Percentiles rank a stretch among this genome's conserved stretches.
These are phyloP conservation scores for Penstemon davidsonii DNA, from an alignment of 257 asterid species.

Conservation along the genomic window DNA sequence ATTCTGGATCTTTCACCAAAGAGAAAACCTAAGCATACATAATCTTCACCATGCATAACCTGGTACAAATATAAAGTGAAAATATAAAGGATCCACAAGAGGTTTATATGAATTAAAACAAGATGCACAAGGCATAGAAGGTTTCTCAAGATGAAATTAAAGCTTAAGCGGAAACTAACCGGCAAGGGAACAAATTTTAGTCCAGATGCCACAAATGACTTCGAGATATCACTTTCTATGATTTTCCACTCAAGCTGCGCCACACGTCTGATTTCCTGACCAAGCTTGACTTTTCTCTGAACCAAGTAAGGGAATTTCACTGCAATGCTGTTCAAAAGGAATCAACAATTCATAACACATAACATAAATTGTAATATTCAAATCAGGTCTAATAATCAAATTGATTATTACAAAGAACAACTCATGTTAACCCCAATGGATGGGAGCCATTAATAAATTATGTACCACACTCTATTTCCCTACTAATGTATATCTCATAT, in stretches of 20 bases:
- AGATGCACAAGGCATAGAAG: conserved; percentile 3
- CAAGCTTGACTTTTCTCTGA: conserved; percentile 72
- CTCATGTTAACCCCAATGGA: background rate
- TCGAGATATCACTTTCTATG: conserved; percentile 65
- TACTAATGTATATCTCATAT: background rate
- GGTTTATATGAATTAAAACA: conserved; percentile 23
- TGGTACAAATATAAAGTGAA: conserved; percentile 35
- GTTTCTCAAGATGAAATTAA: conserved; percentile 26
- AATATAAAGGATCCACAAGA: conserved; percentile 20
- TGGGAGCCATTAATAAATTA: background rate
- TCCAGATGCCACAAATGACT: conserved; percentile 86
- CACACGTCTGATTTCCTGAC: conserved; percentile 92
- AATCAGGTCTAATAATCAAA: conserved; percentile 8
- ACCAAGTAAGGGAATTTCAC: conserved; percentile 85
- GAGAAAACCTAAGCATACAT: conserved; percentile 81
- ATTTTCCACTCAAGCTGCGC: conserved; percentile 91
- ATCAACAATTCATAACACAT: conserved; percentile 18
- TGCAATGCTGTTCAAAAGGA: conserved; percentile 63
- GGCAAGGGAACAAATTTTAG: conserved; percentile 85
- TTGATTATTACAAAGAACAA: background rate
- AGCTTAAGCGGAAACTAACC: conserved; percentile 49
- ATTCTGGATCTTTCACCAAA: conserved; percentile 78
- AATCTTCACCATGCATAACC: conserved; percentile 99
- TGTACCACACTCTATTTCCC: background rate
- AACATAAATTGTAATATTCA: conserved; percentile 16